A percentile compares a stretch with the other conserved stretches of the same genome.
Conservation (phyloP, 176 grass and related monocot species). For the Musa itinerans region DNA sequence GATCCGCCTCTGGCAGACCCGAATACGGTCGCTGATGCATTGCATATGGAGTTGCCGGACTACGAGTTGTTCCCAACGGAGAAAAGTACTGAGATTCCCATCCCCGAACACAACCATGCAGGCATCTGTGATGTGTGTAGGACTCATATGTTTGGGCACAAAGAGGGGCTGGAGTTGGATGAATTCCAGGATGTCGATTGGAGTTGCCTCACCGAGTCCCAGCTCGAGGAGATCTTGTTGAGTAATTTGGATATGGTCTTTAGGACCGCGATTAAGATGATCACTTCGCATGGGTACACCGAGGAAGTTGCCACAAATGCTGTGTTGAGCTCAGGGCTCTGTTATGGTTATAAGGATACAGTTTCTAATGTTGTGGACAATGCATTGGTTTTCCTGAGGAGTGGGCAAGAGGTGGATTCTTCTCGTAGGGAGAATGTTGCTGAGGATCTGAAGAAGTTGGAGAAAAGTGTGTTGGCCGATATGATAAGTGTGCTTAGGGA, state of each 20-base stretch:
- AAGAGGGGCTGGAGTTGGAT: slow-evolving; percentile 40
- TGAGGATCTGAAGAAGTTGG: slow-evolving; percentile 60
- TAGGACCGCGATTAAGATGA: slow-evolving; percentile 45
- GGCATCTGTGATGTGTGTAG: slow-evolving; percentile 52
- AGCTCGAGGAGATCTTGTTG: slow-evolving; percentile 80
- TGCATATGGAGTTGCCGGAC: slow-evolving; percentile 47
- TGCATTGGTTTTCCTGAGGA: slow-evolving; percentile 51
- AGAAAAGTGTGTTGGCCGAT: slow-evolving; percentile 45
- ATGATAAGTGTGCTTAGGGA: slow-evolving; percentile 62
- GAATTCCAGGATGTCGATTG: slow-evolving; percentile 59
- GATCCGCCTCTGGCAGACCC: slow-evolving; percentile 55
- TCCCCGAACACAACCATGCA: slow-evolving; percentile 36
- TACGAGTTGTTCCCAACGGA: slow-evolving; percentile 51
- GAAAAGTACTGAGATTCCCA: slow-evolving; percentile 39
- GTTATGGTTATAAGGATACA: slow-evolving; percentile 53
- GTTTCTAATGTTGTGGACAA: slow-evolving; percentile 45
- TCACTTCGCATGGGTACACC: slow-evolving; percentile 65
- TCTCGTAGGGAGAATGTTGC: slow-evolving; percentile 39
- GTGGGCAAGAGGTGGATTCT: slow-evolving; percentile 41
- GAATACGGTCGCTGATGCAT: slow-evolving; percentile 31
- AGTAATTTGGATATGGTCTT: slow-evolving; percentile 68
- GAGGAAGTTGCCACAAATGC: slow-evolving; percentile 45
- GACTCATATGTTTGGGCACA: slow-evolving; percentile 26
- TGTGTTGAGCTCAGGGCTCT: slow-evolving; percentile 41
- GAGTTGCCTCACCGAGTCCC: slow-evolving; percentile 55